Conservation (phyloP, 2,329 filamentous ascomycete genomes). For the Alternaria brassicae region DNA sequence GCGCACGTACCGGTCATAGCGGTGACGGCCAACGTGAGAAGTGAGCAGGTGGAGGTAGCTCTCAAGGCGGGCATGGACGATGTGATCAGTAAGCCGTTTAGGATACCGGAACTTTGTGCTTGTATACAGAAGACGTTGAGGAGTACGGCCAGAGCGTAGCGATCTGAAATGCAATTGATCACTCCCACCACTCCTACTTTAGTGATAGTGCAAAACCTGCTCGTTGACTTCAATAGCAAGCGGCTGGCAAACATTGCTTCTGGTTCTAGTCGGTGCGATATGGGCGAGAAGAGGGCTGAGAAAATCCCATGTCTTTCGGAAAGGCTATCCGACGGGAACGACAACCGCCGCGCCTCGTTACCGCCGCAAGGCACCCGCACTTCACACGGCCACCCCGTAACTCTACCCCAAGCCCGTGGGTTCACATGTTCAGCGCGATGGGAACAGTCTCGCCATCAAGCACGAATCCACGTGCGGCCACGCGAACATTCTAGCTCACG, state of each 20-base stretch:
- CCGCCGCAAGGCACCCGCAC: background rate
- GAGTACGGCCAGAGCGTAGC: background rate
- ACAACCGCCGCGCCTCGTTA: background rate
- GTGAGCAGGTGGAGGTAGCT: constrained; percentile 40
- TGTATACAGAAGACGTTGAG: constrained; percentile 30
- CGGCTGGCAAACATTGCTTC: background rate
- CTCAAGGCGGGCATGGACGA: constrained; percentile 45
- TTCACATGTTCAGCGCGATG: background rate
- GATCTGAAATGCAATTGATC: background rate
- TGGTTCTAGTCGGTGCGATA: background rate
- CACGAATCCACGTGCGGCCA: constrained; percentile 13
- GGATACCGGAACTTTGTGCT: constrained; percentile 35
- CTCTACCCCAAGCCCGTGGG: background rate
- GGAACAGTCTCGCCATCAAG: background rate
- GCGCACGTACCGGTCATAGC: constrained; percentile 42
- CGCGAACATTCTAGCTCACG: constrained; percentile 9
- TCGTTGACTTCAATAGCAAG: background rate
- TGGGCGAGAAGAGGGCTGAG: background rate
- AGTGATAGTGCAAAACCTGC: background rate
- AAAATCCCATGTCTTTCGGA: background rate
- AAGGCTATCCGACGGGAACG: background rate
- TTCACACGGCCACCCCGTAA: background rate
- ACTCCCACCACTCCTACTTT: background rate
- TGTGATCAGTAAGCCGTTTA: constrained; percentile 80
- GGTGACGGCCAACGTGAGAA: constrained; percentile 46